These are phyloP conservation scores for Pythium sp. DNA, from an alignment of 352 stramenopile genomes.

Conservation along the genomic window DNA sequence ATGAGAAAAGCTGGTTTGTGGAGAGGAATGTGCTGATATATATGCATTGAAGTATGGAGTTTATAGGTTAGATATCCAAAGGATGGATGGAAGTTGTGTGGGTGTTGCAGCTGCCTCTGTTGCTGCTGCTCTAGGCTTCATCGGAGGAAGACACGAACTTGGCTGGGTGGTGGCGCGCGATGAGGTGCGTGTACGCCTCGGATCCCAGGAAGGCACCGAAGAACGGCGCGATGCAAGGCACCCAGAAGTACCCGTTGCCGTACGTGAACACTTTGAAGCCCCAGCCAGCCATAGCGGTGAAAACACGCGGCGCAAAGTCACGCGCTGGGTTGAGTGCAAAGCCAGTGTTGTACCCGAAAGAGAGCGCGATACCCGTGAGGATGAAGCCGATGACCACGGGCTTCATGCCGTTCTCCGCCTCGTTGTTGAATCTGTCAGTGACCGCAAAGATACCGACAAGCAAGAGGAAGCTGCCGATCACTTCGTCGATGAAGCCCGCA, in stretches of 20 bases:
- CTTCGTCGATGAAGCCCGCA: conserved; percentile 59
- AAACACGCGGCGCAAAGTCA: conserved; percentile 64
- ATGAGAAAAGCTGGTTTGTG: background rate
- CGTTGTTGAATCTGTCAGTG: conserved; percentile 73
- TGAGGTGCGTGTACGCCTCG: conserved; percentile 64
- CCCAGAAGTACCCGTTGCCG: conserved; percentile 74
- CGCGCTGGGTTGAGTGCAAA: conserved; percentile 73
- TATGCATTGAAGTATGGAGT: background rate
- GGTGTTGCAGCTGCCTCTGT: background rate
- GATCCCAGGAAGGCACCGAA: conserved; percentile 58
- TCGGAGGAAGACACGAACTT: conserved; percentile 43
- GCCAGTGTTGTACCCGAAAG: conserved; percentile 78
- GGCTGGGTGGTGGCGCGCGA: conserved; percentile 55
- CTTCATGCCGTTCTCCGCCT: conserved; percentile 61
- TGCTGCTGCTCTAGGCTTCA: conserved; percentile 14
- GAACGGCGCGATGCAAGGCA: conserved; percentile 68
- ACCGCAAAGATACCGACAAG: conserved; percentile 66
- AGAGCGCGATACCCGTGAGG: conserved; percentile 72
- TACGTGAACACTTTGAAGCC: conserved; percentile 66
- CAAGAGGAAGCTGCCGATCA: conserved; percentile 58
- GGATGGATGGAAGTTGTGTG: conserved; percentile 7
- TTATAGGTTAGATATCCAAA: background rate
- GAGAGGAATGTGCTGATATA: background rate
- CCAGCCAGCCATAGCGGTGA: conserved; percentile 63
- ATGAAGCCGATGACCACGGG: conserved; percentile 69